Evolutionary conservation across 371 early-diverging fungal genomes (phyloP), one percentile per base, ranked within the genome.

Genomic region (Mucor velutinosus): DNA sequence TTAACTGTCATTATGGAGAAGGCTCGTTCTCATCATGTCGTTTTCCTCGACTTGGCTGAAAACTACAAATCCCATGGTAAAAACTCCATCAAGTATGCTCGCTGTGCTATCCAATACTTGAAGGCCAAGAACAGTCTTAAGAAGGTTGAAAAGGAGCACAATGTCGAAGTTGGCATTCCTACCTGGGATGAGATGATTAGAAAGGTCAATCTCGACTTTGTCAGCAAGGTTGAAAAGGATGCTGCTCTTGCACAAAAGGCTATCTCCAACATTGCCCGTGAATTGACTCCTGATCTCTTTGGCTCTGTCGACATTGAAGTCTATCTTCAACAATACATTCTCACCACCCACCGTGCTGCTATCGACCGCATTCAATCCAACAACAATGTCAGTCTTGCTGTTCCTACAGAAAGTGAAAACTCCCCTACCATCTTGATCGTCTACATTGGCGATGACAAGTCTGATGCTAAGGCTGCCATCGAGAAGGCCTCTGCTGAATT

Each of bases 321-420:
- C 53, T 90, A 90, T 41, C 78, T 95, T 62, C 94, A 94, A 74
- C 85, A 90, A 39, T 89, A 89, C 77, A 89, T 96, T 59, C 80
- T 89, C 29, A 92, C 94, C 33, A 89, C 89, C 66, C 91, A 90
- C 62, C 94, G 93, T n/a, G 83, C 87, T 68, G 92, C 90, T 71
- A 81, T 94, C 11, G 82, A 86, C 37, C 90, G 91, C 27, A 81
- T 91, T 72, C 87, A 88, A 65, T 77, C 87, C 3, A 75, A 81
- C 33, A 86, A 89, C 55, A 71, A 77, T 25, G 90, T 94, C 15
- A 92, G 90, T 60, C 78, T 94, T 11, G 83, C 94, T 64, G 85
- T 94, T 19, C 92, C 95, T 23, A 79, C 81, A 39, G 86, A 89
- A 70, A 72, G 81, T 35, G 89, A 90, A 7, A 84, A 87, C 37